These are phyloP conservation scores for Candida sakaeoensis DNA, from an alignment of 805 yeast species.

Conservation along the genomic window DNA sequence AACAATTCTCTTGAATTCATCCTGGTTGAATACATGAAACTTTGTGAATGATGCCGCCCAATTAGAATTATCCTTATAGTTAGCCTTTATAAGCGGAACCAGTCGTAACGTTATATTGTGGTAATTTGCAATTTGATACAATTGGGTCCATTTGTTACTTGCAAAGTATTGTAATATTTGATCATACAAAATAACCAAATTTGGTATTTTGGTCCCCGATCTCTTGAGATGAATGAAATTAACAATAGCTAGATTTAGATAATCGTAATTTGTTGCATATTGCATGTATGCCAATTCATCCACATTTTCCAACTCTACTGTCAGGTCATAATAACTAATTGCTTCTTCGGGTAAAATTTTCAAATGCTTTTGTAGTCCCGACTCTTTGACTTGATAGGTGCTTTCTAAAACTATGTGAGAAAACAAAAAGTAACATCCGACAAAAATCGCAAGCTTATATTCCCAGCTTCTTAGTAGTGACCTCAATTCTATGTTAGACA, in stretches of 20 bases:
- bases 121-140: conserved; percentile 13
- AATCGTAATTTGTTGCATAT: conserved; percentile 52
- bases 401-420: conserved; percentile 17
- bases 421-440: conserved; percentile 18
- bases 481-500: not conserved
- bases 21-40: conserved; percentile 46
- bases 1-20: conserved; percentile 49
- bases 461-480: conserved; percentile 22
- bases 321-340: conserved; percentile 14
- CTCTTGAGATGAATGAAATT: conserved; percentile 36
- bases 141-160: conserved; percentile 12
- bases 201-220: conserved; percentile 36
- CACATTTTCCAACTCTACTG: conserved; percentile 5
- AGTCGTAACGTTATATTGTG: conserved; percentile 24
- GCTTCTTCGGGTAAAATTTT: conserved; percentile 23
- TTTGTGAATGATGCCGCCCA: conserved; percentile 58
- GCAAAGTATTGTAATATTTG: conserved; percentile 14
- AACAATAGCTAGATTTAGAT: conserved; percentile 51
- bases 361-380: conserved; percentile 15
- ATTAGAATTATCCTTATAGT: conserved; percentile 17
- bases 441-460: conserved; percentile 17
- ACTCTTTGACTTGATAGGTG: conserved; percentile 10
- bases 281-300: conserved; percentile 51
- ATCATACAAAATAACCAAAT: conserved; percentile 43
- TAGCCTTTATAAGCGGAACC: conserved; percentile 16